Evolutionary conservation across 2,329 filamentous ascomycete genomes (phyloP).

Genomic region (Sporothrix brasiliensis): DNA sequence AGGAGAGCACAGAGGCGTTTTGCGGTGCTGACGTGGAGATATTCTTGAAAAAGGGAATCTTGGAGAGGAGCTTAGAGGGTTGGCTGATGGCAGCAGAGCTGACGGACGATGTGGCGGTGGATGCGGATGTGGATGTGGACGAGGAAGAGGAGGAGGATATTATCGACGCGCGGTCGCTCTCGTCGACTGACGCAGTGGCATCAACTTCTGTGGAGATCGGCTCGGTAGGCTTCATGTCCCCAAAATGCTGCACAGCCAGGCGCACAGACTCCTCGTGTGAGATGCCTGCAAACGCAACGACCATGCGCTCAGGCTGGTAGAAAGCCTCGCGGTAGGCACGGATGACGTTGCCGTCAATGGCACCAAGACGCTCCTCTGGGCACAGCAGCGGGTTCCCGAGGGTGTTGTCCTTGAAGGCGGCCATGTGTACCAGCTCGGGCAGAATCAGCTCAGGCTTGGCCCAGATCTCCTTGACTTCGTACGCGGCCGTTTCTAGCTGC

Average conservation of each 20-base stretch:
- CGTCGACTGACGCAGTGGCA: conserved; percentile 41
- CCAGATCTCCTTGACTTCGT: conserved; percentile 98
- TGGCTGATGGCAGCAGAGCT: conserved; percentile 42
- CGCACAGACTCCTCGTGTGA: conserved; percentile 77
- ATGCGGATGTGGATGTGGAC: conserved; percentile 44
- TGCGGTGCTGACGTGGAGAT: conserved; percentile 73
- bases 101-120: conserved; percentile 16
- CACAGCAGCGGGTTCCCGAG: conserved; percentile 91
- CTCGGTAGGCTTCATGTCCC: conserved; percentile 72
- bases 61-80: conserved; percentile 72
- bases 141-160: conserved; percentile 40
- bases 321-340: conserved; percentile 79
- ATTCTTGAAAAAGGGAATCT: conserved; percentile 80
- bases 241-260: conserved; percentile 83
- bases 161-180: conserved; percentile 36
- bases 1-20: conserved; percentile 59
- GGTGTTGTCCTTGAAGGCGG: conserved; percentile 94
- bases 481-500: conserved; percentile 88
- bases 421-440: conserved; percentile 92
- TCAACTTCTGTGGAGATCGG: conserved; percentile 42
- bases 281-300: conserved; percentile 93
- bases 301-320: conserved; percentile 86
- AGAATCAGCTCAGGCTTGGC: conserved; percentile 94
- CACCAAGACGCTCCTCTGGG: conserved; percentile 75
- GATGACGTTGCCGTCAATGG: conserved; percentile 74